Conservation (phyloP, 2,329 filamentous ascomycete genomes). For the Conoideocrella luteorostrata region DNA sequence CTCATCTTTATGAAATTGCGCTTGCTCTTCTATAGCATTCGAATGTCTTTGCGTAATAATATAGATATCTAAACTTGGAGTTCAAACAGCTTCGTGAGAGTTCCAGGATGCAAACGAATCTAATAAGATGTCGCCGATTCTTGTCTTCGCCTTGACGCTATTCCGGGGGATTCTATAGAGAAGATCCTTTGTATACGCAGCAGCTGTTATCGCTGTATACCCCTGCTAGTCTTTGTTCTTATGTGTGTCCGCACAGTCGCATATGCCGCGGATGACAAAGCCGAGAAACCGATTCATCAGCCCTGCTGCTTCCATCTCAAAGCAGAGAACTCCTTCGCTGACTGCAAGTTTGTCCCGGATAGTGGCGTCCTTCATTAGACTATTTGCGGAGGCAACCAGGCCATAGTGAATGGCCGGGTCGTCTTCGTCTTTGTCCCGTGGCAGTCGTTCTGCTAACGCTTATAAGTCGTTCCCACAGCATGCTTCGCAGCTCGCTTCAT, state of each 20-base stretch:
- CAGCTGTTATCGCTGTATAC: slow-evolving; percentile 22
- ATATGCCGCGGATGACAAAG: slow-evolving; percentile 27
- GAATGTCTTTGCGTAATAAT: no score
- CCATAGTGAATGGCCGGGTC: slow-evolving; percentile 16
- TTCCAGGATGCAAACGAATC: no score
- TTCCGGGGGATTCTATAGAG: slow-evolving; percentile 11
- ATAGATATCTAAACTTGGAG: no score
- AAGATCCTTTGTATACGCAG: slow-evolving; percentile 23
- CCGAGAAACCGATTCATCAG: slow-evolving; percentile 23
- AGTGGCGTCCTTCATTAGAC: neutral
- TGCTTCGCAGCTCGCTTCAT: neutral
- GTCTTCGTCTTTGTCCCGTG: neutral
- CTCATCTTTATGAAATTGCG: no score
- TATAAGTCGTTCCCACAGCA: neutral
- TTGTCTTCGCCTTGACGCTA: slow-evolving; percentile 11
- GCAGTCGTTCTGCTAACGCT: neutral
- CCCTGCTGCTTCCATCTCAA: slow-evolving; percentile 25
- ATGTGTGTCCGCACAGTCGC: slow-evolving; percentile 28
- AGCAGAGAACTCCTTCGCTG: slow-evolving; percentile 1
- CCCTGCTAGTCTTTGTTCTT: no score
- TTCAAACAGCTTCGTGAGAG: no score
- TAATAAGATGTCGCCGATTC: no score
- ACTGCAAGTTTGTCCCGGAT: slow-evolving; percentile 17
- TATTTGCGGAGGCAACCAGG: slow-evolving; percentile 4
- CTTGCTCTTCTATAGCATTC: no score